Conservation (phyloP, 208 protist genomes). For the Zelonia costaricensis region DNA sequence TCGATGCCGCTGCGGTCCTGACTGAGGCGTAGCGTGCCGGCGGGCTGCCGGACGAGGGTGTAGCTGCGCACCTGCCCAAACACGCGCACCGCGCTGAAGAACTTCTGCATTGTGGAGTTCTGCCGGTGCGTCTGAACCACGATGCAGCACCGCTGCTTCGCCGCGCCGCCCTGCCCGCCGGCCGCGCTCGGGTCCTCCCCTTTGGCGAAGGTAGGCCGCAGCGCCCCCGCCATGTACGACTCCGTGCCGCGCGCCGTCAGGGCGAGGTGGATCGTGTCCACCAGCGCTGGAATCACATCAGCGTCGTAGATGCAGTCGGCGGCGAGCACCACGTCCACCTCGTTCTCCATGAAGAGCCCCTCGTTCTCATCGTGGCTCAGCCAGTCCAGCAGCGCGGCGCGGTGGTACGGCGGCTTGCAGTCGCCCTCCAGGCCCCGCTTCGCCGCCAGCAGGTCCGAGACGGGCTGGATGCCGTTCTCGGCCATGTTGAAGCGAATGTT, state of each 20-base stretch:
- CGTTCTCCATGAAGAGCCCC: constrained; percentile 38
- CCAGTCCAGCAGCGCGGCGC: constrained; percentile 68
- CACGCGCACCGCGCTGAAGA: constrained; percentile 55
- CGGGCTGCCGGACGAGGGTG: constrained; percentile 31
- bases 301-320: constrained; percentile 88
- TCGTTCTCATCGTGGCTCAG: constrained; percentile 37
- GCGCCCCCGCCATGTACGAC: not conserved
- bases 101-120: constrained; percentile 70
- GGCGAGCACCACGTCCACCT: constrained; percentile 62
- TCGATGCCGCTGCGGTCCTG: constrained; percentile 27
- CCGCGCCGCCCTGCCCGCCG: not conserved
- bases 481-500: constrained; percentile 73
- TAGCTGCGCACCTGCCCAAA: constrained; percentile 50
- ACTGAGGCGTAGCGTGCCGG: constrained; percentile 31
- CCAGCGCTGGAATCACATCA: constrained; percentile 53
- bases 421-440: constrained; percentile 31
- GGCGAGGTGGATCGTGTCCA: constrained; percentile 46
- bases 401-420: constrained; percentile 33
- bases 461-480: constrained; percentile 32
- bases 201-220: not conserved
- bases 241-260: constrained; percentile 12
- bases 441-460: constrained; percentile 25
- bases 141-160: constrained; percentile 40
- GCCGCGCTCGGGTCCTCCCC: not conserved
- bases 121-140: constrained; percentile 88